Conservation (phyloP, 1,139 yeast species). For the Yarrowia galli region DNA sequence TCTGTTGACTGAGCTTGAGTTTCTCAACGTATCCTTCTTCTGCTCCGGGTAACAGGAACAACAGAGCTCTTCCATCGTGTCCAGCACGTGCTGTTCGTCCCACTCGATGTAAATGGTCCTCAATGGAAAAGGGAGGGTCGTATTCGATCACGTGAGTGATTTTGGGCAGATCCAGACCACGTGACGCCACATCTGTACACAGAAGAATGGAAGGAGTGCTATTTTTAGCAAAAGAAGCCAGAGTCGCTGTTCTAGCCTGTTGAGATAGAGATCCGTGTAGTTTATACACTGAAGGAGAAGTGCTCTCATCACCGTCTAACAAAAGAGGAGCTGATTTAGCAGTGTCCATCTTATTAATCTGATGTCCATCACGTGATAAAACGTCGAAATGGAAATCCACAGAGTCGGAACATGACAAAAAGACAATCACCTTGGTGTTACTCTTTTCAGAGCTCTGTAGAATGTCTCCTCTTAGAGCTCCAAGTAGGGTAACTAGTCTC, state of each 20-base stretch:
- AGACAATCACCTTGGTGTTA: constrained; percentile 70
- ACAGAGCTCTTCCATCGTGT: constrained; percentile 70
- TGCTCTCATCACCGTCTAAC: constrained; percentile 47
- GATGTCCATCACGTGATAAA: constrained; percentile 57
- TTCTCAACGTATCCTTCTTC: constrained; percentile 83
- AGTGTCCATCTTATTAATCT: constrained; percentile 50
- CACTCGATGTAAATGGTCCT: constrained; percentile 92
- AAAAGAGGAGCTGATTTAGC: constrained; percentile 63
- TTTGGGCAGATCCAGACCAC: constrained; percentile 84
- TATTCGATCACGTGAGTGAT: constrained; percentile 84
- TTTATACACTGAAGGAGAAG: constrained; percentile 66
- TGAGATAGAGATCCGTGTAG: constrained; percentile 92
- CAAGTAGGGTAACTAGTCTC: constrained; percentile 80
- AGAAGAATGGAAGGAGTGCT: constrained; percentile 64
- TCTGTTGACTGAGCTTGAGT: constrained; percentile 64
- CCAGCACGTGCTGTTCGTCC: constrained; percentile 98
- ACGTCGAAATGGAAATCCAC: constrained; percentile 89
- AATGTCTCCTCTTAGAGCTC: constrained; percentile 53
- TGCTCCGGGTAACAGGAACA: constrained; percentile 83
- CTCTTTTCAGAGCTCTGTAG: constrained; percentile 50
- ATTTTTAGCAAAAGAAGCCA: constrained; percentile 65
- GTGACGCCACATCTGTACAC: constrained; percentile 91
- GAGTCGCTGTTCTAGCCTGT: constrained; percentile 77
- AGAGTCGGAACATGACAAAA: constrained; percentile 92
- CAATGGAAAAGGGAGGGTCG: constrained; percentile 89